These are phyloP conservation scores for Arthrobotrys musiformis DNA, from an alignment of 2,329 filamentous ascomycete genomes.

Conservation along the genomic window DNA sequence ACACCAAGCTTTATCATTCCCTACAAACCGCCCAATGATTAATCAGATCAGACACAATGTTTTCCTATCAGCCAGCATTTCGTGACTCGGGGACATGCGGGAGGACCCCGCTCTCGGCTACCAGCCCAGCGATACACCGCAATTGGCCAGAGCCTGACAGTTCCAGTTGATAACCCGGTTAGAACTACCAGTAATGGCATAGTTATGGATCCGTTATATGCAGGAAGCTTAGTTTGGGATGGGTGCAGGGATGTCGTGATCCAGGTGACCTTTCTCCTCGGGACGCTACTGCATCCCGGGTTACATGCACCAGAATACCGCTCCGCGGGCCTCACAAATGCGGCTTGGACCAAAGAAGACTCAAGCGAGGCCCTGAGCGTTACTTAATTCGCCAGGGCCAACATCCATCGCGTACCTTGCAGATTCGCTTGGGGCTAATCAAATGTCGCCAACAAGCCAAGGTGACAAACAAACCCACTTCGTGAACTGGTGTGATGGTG, in stretches of 20 bases:
- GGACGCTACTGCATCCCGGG: slow-evolving; percentile 31
- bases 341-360: slow-evolving; percentile 26
- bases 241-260: slow-evolving; percentile 12
- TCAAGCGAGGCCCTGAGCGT: slow-evolving; percentile 34
- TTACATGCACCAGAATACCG: background rate
- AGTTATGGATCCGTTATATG: slow-evolving; percentile 17
- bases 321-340: slow-evolving; percentile 42
- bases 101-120: slow-evolving; percentile 50
- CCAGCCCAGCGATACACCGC: slow-evolving; percentile 6
- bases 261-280: background rate
- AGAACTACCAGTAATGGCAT: slow-evolving; percentile 25
- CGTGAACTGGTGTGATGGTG: slow-evolving; percentile 16
- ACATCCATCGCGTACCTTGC: slow-evolving; percentile 50
- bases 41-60: slow-evolving; percentile 35
- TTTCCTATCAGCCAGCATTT: slow-evolving; percentile 14
- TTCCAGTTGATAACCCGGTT: slow-evolving; percentile 35
- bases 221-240: slow-evolving; percentile 32
- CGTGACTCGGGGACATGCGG: slow-evolving; percentile 50
- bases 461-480: slow-evolving; percentile 2
- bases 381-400: slow-evolving; percentile 18
- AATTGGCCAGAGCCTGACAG: slow-evolving; percentile 35
- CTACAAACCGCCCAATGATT: slow-evolving; percentile 24
- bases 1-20: slow-evolving; percentile 33
- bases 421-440: slow-evolving; percentile 50
- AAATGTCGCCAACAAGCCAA: slow-evolving; percentile 20